Evolutionary conservation across 2,329 filamentous ascomycete genomes (phyloP).

Genomic region (Aspergillus arachidicola): DNA sequence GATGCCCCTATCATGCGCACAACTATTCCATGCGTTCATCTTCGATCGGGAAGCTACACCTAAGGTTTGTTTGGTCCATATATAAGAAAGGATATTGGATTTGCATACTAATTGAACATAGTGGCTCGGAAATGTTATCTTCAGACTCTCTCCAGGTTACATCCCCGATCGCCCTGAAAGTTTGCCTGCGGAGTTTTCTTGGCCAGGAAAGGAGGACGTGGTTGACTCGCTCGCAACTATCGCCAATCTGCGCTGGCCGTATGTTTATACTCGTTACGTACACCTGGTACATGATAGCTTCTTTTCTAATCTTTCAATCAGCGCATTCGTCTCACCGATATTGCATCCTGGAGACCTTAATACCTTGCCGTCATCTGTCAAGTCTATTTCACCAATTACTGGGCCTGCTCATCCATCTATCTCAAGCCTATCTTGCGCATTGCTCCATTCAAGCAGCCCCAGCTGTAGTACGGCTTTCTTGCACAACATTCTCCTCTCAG

Average conservation of each 20-base stretch:
- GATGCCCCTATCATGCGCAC: constrained; percentile 74
- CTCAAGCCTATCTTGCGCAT: constrained; percentile 80
- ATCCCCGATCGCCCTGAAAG: constrained; percentile 71
- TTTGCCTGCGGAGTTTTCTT: constrained; percentile 67
- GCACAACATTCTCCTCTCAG: constrained; percentile 82
- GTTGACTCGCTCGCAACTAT: constrained; percentile 81
- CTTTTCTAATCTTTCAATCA: constrained; percentile 33
- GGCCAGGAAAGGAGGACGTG: constrained; percentile 76
- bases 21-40: constrained; percentile 74
- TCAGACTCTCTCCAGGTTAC: constrained; percentile 74
- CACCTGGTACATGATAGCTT: not conserved
- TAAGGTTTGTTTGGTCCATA: constrained; percentile 46
- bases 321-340: constrained; percentile 79
- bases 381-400: constrained; percentile 76
- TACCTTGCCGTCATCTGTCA: constrained; percentile 61
- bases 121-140: constrained; percentile 66
- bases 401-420: constrained; percentile 85
- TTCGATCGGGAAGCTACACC: constrained; percentile 78
- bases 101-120: constrained; percentile 26
- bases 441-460: constrained; percentile 83
- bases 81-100: constrained; percentile 24
- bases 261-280: constrained; percentile 42
- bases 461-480: constrained; percentile 86
- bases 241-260: constrained; percentile 82
- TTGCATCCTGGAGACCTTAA: constrained; percentile 73